phyloP scores from a whole-genome alignment of 495 filamentous ascomycete genomes.

The Parmelia sp. region DNA sequence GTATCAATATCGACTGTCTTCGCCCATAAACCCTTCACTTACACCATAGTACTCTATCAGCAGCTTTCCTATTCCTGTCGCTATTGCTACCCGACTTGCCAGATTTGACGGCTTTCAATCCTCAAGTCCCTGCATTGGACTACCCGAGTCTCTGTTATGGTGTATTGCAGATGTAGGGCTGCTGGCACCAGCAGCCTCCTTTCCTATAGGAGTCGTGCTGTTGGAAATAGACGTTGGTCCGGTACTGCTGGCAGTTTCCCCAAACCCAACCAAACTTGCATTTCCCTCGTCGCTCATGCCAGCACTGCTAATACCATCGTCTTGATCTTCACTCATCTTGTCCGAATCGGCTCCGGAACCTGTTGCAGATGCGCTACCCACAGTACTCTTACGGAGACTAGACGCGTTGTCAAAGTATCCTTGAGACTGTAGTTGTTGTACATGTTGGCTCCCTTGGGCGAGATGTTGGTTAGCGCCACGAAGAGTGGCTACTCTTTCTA shows the following conservation, averaged over 20 bases:
- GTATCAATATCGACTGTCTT: background rate
- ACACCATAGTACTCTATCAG: background rate
- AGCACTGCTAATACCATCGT: conserved; percentile 54
- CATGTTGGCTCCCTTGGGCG: conserved; percentile 28
- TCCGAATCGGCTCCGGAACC: conserved; percentile 71
- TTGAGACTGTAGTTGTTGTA: conserved; percentile 30
- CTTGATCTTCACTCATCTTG: conserved; percentile 66
- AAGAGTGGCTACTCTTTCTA: conserved; percentile 69
- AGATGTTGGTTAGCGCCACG: conserved; percentile 42
- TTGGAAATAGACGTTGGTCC: conserved; percentile 54
- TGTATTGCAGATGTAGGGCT: conserved; percentile 17
- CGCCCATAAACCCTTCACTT: background rate
- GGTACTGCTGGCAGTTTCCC: conserved; percentile 78
- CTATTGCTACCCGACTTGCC: background rate
- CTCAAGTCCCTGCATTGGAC: conserved; percentile 30
- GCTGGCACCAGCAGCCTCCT: conserved; percentile 3
- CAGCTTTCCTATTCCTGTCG: background rate
- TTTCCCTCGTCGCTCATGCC: conserved; percentile 74
- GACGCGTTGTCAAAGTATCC: conserved; percentile 66
- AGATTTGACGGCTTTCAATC: conserved; percentile 17
- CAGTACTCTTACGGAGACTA: conserved; percentile 62
- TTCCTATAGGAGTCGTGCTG: conserved; percentile 27
- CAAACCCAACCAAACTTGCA: conserved; percentile 75
- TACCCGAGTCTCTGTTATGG: conserved; percentile 21
- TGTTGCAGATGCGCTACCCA: conserved; percentile 75